Evolutionary conservation across 2,329 filamentous ascomycete species (phyloP), one percentile per base, ranked within the genome.

Genomic region (Apiospora aurea): DNA sequence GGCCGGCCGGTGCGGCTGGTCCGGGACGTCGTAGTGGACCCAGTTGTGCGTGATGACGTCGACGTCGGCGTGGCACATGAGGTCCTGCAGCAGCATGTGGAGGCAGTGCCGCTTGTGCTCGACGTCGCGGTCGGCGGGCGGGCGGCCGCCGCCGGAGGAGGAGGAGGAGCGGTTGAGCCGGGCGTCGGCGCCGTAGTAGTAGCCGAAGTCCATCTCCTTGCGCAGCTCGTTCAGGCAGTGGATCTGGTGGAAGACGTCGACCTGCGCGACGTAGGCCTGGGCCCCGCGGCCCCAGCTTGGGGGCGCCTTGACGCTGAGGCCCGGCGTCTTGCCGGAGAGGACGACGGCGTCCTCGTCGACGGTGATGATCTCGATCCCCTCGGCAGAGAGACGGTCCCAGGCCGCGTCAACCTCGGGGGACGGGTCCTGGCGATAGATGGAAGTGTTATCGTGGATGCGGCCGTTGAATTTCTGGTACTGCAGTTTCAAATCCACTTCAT

Each of bases 381-480:
- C 67, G 43, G 67, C 67, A 11, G 67, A 5, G 2, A 69, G 67
- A 2, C 67, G 67, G 43, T 69, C 41, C 71, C 71, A 73, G 6
- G 67, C 73, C 8, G 57, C 57, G 18, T 73, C 71, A 1, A 73
- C 70, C 8, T 16, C 71, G 29, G 67, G 71, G 2, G 38, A 49
- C 29, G 73, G 69, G 14, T 26, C 43, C 24, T 69, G 24, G 10
- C 47, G 51, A 29, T 51, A 73, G 53, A 73, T 74, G 29, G 67
- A 21, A 18, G 41, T 46, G 43, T 69, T 69, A 24, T 69, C 67
- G 24, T 47, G 67, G 29, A 78, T 51, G 70, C 74, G 4, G 70
- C n/a, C 34, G 80, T 84, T 13, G 78, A 81, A 46, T 1, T n/a
- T 57, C 3, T 57, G 51, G 21, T 57, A 57, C 16, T 57, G 51